Conservation (phyloP, 768 basidiomycete species). For the Macrolepiota fuliginosa region DNA sequence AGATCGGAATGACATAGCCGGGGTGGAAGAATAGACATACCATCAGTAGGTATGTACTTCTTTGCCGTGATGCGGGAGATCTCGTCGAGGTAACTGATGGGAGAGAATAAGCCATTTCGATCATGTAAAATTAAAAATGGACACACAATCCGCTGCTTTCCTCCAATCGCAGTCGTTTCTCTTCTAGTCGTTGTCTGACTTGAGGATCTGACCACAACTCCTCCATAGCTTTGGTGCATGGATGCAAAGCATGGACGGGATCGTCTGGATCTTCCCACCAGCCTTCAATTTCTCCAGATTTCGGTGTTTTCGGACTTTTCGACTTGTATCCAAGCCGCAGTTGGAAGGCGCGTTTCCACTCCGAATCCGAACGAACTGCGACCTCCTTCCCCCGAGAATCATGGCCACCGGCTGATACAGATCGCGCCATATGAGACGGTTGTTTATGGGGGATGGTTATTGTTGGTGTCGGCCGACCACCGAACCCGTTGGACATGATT, state of each 20-base stretch:
- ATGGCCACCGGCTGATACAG: constrained; percentile 16
- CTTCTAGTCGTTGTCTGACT: constrained; percentile 60
- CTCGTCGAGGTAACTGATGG: constrained; percentile 72
- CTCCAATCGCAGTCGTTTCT: constrained; percentile 68
- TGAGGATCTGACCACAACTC: constrained; percentile 76
- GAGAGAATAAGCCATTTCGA: background rate
- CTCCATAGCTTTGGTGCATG: constrained; percentile 62
- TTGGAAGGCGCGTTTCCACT: constrained; percentile 70
- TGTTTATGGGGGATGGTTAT: constrained; percentile 43
- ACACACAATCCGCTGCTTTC: constrained; percentile 86
- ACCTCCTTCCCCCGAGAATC: constrained; percentile 43
- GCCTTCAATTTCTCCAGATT: constrained; percentile 69
- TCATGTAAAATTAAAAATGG: constrained; percentile 11
- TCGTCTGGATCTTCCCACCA: constrained; percentile 89
- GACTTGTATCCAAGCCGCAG: constrained; percentile 46
- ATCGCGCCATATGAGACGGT: constrained; percentile 21
- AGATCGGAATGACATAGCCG: background rate
- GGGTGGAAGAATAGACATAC: constrained; percentile 33
- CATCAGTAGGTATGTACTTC: constrained; percentile 78
- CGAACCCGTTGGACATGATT: constrained; percentile 22
- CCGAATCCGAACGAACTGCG: constrained; percentile 51
- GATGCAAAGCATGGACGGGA: constrained; percentile 70
- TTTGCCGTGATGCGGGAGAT: constrained; percentile 77
- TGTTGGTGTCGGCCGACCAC: constrained; percentile 47
- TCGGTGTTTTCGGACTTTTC: constrained; percentile 67